Base-by-base conservation (phyloP, 257 asterid species). In the Nemophila menziesii region DNA sequence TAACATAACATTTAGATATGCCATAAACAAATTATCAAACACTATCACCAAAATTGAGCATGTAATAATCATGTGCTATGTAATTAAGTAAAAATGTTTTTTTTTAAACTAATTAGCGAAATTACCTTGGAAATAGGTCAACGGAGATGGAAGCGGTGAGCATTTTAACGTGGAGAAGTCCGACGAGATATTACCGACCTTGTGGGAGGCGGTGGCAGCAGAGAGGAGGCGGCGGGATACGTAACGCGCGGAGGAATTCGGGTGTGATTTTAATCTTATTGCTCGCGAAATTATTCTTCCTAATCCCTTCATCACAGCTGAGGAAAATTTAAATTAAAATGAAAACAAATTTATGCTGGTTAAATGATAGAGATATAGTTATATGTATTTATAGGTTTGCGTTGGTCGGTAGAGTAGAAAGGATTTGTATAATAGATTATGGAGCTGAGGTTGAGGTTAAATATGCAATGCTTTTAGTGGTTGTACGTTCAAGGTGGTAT, bases 51-150 rank as follows among this genome's bases (percentile, higher is more conserved):
- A 24, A 24, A 24, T 24, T 24, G 33, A 24, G 9, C 33, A 24
- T 24, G 9, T 24, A 24, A 38, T 20, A 38, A 39, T 16, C 29
- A 34, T 13, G 11, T 36, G 20, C 22, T 42, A 37, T 6, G 15
- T 24, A 29, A 29, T 29, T 2, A 13, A 29, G 36, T 7, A 2
- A 2, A 13, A 10, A 2, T 29, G 36, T 1, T 20, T 3, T 16
- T n/a, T 11, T 3, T 24, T 52, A 14, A 44, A 33, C 24, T 20
- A 4, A 13, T 21, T 16, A 19, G 46, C 40, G 33, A 42, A 39
- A 57, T 23, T 45, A 82, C 96, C 90, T 82, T 48, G 62, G 22
- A 61, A 62, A 26, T 50, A 45, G 20, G 64, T 72, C 80, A 64
- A 60, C 15, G 16, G 63, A 1, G 73, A 58, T 60, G 61, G 51